Conservation (phyloP, 352 stramenopile species). For the Pythium pyrilobum region DNA sequence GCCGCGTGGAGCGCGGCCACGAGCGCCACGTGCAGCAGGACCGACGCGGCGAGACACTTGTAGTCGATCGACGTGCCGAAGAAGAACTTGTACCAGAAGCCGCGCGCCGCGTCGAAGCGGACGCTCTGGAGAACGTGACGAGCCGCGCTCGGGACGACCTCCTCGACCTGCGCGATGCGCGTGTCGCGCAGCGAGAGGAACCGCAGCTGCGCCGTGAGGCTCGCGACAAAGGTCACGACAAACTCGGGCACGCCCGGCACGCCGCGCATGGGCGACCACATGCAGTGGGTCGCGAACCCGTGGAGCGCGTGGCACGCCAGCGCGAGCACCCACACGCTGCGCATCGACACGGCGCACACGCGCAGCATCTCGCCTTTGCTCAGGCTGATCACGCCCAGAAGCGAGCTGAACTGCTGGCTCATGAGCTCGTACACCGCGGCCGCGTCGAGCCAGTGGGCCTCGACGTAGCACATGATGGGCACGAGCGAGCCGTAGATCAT, state of each 20-base stretch:
- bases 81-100: background rate
- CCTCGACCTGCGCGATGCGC: constrained; percentile 1
- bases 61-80: constrained; percentile 6
- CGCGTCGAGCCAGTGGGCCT: constrained; percentile 28
- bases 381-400: constrained; percentile 9
- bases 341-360: constrained; percentile 26
- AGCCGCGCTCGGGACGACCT: background rate
- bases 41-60: background rate
- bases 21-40: background rate
- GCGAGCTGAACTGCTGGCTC: constrained; percentile 16
- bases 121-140: background rate
- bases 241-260: constrained; percentile 22
- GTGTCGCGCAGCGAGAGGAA: constrained; percentile 1
- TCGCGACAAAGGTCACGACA: constrained; percentile 18
- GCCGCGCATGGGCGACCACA: constrained; percentile 11
- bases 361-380: constrained; percentile 8
- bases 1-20: background rate
- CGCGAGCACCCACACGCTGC: constrained; percentile 23
- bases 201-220: constrained; percentile 8
- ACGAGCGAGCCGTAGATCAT: constrained; percentile 29
- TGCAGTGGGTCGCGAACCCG: background rate
- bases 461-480: constrained; percentile 25
- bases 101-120: background rate
- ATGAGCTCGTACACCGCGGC: constrained; percentile 19
- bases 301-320: constrained; percentile 10